These are phyloP conservation scores for Allium sativum DNA, from an alignment of 106 monocot species.

Conservation along the genomic window DNA sequence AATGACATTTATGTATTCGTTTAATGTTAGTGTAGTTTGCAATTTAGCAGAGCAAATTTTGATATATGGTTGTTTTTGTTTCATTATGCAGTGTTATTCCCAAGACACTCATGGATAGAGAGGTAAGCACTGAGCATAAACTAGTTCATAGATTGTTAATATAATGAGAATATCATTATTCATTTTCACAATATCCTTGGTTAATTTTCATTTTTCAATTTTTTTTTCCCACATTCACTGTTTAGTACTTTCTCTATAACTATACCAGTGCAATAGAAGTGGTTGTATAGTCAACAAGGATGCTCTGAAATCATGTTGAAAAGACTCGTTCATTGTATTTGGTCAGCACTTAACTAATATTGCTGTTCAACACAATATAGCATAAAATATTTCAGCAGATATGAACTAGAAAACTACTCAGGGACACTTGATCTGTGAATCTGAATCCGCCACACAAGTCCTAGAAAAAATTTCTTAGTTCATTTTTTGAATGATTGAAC, in stretches of 20 bases:
- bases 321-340: no score
- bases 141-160: background rate
- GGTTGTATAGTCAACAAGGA: no score
- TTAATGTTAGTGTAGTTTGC: background rate
- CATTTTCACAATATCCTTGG: background rate
- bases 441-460: no score
- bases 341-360: no score
- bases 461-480: no score
- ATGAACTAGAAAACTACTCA: no score
- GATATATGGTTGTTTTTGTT: constrained; percentile 11
- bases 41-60: constrained; percentile 6
- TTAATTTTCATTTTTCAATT: background rate
- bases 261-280: no score
- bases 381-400: no score
- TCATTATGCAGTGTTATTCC: constrained; percentile 70
- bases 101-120: constrained; percentile 88
- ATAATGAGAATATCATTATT: background rate
- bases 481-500: no score
- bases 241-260: background rate
- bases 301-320: no score
- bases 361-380: no score
- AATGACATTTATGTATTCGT: background rate
- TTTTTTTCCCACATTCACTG: background rate
- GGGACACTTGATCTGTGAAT: no score
- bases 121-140: constrained; percentile 23